Evolutionary conservation across 2,329 filamentous ascomycete genomes (phyloP).

Genomic region (Fusarium sp.): DNA sequence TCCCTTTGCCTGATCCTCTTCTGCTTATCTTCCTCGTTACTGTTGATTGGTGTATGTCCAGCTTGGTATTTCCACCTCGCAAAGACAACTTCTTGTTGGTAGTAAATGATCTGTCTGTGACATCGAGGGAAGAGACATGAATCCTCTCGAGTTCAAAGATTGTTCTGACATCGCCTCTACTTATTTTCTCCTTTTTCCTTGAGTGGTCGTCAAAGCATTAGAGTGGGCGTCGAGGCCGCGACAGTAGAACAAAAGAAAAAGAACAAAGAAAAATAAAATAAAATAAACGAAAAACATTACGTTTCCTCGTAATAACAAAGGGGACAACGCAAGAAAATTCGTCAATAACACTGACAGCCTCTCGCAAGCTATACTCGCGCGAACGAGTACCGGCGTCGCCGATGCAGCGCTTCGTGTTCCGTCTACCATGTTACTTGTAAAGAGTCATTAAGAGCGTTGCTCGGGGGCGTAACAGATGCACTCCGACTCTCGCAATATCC

Average conservation of each 20-base stretch:
- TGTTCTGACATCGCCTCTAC: conserved; percentile 2
- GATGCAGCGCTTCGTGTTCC: conserved; percentile 41
- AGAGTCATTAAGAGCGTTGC: conserved; percentile 44
- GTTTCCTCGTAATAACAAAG: conserved; percentile 46
- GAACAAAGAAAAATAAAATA: conserved; percentile 20
- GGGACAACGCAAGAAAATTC: conserved; percentile 44
- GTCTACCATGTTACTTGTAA: conserved; percentile 46
- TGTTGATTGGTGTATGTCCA: conserved; percentile 31
- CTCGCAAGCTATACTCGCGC: conserved; percentile 40
- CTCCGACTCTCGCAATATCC: conserved; percentile 16
- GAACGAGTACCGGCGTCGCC: conserved; percentile 42
- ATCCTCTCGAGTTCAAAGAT: conserved; percentile 30
- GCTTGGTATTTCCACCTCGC: conserved; percentile 30
- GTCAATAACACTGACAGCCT: conserved; percentile 34
- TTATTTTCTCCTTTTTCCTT: conserved; percentile 20
- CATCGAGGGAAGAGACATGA: conserved; percentile 38
- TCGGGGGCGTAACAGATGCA: conserved; percentile 27
- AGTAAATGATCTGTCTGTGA: conserved; percentile 2
- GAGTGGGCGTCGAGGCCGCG: conserved; percentile 30
- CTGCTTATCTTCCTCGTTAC: conserved; percentile 26
- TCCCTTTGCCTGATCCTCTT: conserved; percentile 20
- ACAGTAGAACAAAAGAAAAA: conserved; percentile 35
- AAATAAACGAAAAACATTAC: conserved; percentile 39
- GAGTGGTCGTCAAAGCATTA: conserved; percentile 45
- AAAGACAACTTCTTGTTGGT: conserved; percentile 14